A percentile compares a stretch with the other conserved stretches of the same genome.
Evolutionary conservation across 1,284 basidiomycete genomes (phyloP).

Genomic region (Ganoderma lingzhi): DNA sequence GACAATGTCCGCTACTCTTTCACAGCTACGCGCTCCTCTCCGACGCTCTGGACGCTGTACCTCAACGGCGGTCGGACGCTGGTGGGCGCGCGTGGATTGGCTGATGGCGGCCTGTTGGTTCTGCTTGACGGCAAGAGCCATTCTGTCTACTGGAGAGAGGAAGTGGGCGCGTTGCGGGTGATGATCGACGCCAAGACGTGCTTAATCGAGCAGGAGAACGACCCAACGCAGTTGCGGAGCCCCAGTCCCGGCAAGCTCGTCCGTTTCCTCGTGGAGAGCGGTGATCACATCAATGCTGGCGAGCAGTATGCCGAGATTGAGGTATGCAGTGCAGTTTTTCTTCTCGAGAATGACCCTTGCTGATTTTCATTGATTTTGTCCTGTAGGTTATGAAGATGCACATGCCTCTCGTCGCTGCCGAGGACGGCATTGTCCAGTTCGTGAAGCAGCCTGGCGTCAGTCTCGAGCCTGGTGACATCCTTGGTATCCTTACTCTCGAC

Average conservation of each 20-base stretch:
- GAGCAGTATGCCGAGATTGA: slow-evolving; percentile 99
- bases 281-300: slow-evolving; percentile 96
- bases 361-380: neutral
- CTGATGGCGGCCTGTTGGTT: slow-evolving; percentile 95
- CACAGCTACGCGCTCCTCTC: slow-evolving; percentile 92
- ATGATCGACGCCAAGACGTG: slow-evolving; percentile 98
- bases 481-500: slow-evolving; percentile 97
- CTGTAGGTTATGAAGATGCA: slow-evolving; percentile 99
- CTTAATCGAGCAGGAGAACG: slow-evolving; percentile 99
- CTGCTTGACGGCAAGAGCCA: slow-evolving; percentile 95
- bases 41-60: slow-evolving; percentile 92
- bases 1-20: slow-evolving; percentile 97
- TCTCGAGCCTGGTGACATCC: slow-evolving; percentile 96
- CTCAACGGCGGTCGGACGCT: slow-evolving; percentile 94
- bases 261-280: slow-evolving; percentile 94
- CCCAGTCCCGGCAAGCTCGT: slow-evolving; percentile 98
- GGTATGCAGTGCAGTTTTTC: slow-evolving; percentile 49
- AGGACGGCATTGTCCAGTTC: slow-evolving; percentile 96
- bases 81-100: slow-evolving; percentile 90
- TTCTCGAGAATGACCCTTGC: neutral
- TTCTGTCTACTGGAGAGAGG: slow-evolving; percentile 98
- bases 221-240: slow-evolving; percentile 96
- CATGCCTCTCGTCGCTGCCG: slow-evolving; percentile 96
- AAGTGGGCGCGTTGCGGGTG: slow-evolving; percentile 93
- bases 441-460: slow-evolving; percentile 98